Evolutionary conservation across 305 asterid genomes (phyloP), one percentile per base, ranked within the genome.

Genomic region (Fraxinus paxiana): DNA sequence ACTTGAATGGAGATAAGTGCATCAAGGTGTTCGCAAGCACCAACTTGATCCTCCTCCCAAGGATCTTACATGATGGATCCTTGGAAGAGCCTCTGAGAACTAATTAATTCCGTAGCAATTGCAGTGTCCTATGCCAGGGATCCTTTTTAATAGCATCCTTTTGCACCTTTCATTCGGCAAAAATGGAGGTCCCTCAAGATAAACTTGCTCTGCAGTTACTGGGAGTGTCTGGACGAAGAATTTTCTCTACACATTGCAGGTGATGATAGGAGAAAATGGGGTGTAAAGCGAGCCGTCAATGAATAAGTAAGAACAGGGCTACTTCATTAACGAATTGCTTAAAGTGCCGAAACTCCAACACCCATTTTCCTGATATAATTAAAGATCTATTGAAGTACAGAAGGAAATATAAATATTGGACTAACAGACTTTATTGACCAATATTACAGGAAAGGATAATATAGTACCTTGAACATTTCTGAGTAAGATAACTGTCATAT

Each of bases 401-500:
- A 61, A 61, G 30, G 30, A 59, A 59, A 18, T 59, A 59, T 17
- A 22, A 59, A 59, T 59, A 2, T 17, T 59, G 69, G 12, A 59
- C 69, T 54, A n/a, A 59, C 69, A 59, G 71, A 61, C 31, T 15
- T 51, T 5, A 51, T 51, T 51, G 63, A 51, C 8, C 34, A 63
- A 63, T 7, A 63, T 63, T 26, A 65, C n/a, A 65, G 73, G 34
- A 24, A 65, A 63, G 72, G 33, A 63, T 22, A 13, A 5, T 28
- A 26, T 10, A 26, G 37, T 65, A 26, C 7, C 73, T 28, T 28
- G 30, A 26, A 63, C 2, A 63, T 63, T 2, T 20, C 33, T 20
- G 30, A 20, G 30, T 61, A 61, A 59, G 28, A 22, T 59, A 37
- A 28, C 6, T 6, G 5, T 91, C 88, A 89, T 12, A 87, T 37